Conservation (phyloP, 176 grass and related monocot species). For the Oryza brachyantha region DNA sequence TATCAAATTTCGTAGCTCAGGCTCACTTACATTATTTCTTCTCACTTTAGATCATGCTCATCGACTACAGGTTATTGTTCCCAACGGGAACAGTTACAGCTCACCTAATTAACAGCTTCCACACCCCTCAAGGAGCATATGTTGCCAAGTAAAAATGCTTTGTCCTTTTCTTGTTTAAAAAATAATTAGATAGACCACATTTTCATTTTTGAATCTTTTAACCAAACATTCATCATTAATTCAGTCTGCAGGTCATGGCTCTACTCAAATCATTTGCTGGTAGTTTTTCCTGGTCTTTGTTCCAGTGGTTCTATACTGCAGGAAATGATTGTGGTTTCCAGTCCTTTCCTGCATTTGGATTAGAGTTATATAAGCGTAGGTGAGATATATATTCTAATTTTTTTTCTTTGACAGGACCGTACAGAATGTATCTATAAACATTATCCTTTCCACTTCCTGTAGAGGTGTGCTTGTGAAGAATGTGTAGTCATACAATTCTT, state of each 20-base stretch:
- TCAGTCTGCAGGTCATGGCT: constrained; percentile 40
- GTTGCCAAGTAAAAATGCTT: constrained; percentile 46
- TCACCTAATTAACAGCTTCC: constrained; percentile 68
- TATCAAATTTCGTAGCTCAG: background rate
- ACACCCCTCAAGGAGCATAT: constrained; percentile 61
- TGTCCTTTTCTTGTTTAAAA: background rate
- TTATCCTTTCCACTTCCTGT: too few species aligned
- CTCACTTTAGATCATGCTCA: constrained; percentile 47
- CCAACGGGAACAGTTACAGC: constrained; percentile 61
- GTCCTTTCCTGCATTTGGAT: constrained; percentile 61
- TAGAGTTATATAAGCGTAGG: constrained; percentile 48
- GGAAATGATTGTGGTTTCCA: constrained; percentile 51
- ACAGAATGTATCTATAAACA: background rate
- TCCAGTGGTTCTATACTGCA: constrained; percentile 60
- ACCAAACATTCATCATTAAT: background rate
- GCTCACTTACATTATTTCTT: background rate
- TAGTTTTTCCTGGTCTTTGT: constrained; percentile 59
- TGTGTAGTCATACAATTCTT: background rate
- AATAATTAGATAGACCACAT: background rate
- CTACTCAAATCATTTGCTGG: constrained; percentile 49
- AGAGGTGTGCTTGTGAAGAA: background rate
- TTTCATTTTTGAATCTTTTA: background rate
- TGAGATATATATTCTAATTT: background rate
- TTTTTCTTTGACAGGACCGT: background rate
- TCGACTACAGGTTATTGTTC: constrained; percentile 66